These are phyloP conservation scores for Aphanomyces astaci DNA, from an alignment of 352 stramenopile genomes.

Conservation along the genomic window DNA sequence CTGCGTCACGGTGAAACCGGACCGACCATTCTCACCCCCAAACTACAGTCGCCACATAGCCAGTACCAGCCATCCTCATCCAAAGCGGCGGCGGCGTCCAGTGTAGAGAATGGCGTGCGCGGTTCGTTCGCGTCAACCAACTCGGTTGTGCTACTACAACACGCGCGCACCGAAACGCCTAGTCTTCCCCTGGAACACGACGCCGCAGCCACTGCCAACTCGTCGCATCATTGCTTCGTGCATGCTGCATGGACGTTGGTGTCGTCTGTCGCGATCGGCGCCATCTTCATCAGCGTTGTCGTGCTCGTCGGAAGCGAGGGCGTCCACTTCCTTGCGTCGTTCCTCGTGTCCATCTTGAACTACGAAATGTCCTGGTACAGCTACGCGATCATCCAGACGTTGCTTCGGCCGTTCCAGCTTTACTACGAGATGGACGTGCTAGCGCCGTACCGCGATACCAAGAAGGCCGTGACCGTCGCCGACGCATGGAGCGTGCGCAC, in stretches of 20 bases:
- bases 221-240: not conserved
- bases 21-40: not conserved
- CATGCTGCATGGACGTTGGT: not conserved
- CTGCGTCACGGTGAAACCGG: not conserved
- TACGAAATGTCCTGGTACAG: slow-evolving; percentile 22
- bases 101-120: not conserved
- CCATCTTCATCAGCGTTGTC: slow-evolving; percentile 1
- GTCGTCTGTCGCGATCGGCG: slow-evolving; percentile 12
- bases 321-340: slow-evolving; percentile 11
- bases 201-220: not conserved
- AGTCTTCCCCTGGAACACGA: not conserved
- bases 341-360: slow-evolving; percentile 14
- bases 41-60: not conserved
- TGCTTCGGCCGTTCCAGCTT: slow-evolving; percentile 19
- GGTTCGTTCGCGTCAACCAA: not conserved
- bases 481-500: not conserved
- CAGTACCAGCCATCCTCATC: not conserved
- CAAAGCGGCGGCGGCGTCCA: not conserved
- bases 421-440: slow-evolving; percentile 19
- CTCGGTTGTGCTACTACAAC: not conserved
- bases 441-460: slow-evolving; percentile 5
- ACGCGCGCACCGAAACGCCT: not conserved
- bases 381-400: slow-evolving; percentile 11
- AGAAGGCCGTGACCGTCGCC: not conserved
- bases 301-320: not conserved